Evolutionary conservation across 169 alveolate species (phyloP).

Genomic region (Nephromyces sp.): DNA sequence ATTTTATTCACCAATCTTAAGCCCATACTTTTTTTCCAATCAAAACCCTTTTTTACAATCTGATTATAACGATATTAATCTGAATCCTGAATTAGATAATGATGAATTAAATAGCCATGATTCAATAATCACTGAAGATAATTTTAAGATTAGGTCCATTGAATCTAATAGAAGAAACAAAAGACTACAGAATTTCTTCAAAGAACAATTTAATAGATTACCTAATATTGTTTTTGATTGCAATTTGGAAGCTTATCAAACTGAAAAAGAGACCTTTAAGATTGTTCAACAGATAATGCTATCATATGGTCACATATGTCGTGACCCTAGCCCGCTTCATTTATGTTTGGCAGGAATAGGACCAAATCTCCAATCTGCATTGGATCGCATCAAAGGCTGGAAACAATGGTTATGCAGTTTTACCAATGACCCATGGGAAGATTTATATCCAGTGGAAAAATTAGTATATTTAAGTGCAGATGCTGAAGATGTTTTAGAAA

Average conservation of each 20-base stretch:
- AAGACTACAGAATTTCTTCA: too few relatives aligned
- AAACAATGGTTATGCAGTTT: conserved; percentile 1
- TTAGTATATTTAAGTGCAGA: conserved; percentile 40
- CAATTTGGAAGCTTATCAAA: conserved; percentile 11
- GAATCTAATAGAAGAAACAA: too few relatives aligned
- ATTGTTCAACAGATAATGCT: conserved; percentile 27
- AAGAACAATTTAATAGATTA: too few relatives aligned
- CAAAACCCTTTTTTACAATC: too few relatives aligned
- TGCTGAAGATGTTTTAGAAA: conserved; percentile 29
- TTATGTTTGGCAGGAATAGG: conserved; percentile 5
- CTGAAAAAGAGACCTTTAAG: conserved; percentile 3
- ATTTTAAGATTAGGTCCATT: too few relatives aligned
- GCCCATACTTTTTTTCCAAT: too few relatives aligned
- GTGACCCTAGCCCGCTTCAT: background rate
- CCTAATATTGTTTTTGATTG: conserved; percentile 16
- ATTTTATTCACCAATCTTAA: too few relatives aligned
- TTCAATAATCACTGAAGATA: too few relatives aligned
- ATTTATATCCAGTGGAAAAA: background rate
- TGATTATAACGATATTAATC: too few relatives aligned
- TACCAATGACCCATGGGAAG: background rate
- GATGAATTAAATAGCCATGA: too few relatives aligned
- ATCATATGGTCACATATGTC: conserved; percentile 17
- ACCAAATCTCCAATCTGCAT: background rate
- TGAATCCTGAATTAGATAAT: too few relatives aligned
- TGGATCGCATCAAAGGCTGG: conserved; percentile 3